Conservation (phyloP, 2,329 filamentous ascomycete species). For the Penicillium aurantiogriseum region DNA sequence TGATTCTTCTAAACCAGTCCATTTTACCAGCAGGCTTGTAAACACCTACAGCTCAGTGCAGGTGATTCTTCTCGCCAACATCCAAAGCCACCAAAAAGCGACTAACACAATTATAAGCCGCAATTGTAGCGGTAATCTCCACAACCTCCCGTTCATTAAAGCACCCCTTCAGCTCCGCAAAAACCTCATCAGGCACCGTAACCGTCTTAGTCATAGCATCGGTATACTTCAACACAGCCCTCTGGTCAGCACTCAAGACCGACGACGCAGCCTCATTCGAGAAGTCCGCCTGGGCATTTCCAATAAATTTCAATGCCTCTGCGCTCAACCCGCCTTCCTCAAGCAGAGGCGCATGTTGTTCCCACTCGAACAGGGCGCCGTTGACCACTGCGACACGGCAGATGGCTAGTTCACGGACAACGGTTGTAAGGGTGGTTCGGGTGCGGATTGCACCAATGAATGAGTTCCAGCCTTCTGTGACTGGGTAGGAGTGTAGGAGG, state of each 20-base stretch:
- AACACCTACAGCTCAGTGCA: conserved; percentile 5
- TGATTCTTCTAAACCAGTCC: not conserved
- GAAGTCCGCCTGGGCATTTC: conserved; percentile 31
- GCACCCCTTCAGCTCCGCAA: conserved; percentile 58
- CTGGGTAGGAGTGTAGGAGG: conserved; percentile 54
- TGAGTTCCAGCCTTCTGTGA: conserved; percentile 59
- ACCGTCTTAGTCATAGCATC: conserved; percentile 82
- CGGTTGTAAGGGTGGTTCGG: conserved; percentile 49
- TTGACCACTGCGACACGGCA: conserved; percentile 79
- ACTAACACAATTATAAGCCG: conserved; percentile 81
- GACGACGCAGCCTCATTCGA: conserved; percentile 26
- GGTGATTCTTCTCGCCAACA: conserved; percentile 48
- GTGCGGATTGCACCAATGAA: conserved; percentile 58
- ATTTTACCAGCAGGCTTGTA: not conserved
- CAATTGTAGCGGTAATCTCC: conserved; percentile 76
- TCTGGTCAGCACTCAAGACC: conserved; percentile 59
- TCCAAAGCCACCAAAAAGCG: conserved; percentile 79
- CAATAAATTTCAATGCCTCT: conserved; percentile 40
- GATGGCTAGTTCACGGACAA: conserved; percentile 73
- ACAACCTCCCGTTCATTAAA: conserved; percentile 73
- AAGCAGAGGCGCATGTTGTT: conserved; percentile 72
- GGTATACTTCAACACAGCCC: conserved; percentile 69
- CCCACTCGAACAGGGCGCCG: conserved; percentile 82
- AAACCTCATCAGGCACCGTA: conserved; percentile 66
- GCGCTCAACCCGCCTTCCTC: conserved; percentile 56